phyloP scores from a whole-genome alignment of 2,329 filamentous ascomycete species.

The Aquanectria penicillioides region DNA sequence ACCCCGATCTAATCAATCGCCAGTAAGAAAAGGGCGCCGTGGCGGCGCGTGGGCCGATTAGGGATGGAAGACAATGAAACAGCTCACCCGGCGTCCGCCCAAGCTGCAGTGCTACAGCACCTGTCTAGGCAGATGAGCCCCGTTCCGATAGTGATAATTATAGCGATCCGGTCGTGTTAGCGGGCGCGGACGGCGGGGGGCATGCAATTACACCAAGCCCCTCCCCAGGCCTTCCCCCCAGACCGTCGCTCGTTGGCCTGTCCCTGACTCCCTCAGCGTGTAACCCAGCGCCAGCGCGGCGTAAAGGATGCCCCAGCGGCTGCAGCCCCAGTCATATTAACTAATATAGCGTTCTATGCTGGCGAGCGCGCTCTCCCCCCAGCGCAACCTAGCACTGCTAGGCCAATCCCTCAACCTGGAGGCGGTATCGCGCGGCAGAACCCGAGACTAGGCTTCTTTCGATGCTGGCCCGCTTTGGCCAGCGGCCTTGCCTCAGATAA shows the following conservation, averaged over 20 bases:
- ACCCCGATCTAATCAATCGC: neutral
- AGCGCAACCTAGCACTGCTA: neutral
- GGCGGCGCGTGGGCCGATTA: neutral
- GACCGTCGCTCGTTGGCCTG: too few species aligned
- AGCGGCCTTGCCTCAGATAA: slow-evolving; percentile 39
- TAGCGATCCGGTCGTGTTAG: too few species aligned
- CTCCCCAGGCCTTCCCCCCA: neutral
- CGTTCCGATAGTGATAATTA: too few species aligned
- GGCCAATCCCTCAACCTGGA: slow-evolving; percentile 22
- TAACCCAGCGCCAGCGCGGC: neutral
- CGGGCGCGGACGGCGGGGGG: neutral
- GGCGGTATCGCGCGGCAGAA: slow-evolving; percentile 40
- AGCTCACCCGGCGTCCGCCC: too few species aligned
- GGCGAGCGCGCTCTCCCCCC: too few species aligned
- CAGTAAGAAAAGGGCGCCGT: neutral
- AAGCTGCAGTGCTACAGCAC: too few species aligned
- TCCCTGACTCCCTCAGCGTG: neutral
- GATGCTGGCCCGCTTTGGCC: slow-evolving; percentile 29
- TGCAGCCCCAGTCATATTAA: too few species aligned
- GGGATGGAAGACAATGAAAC: neutral
- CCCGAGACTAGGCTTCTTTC: slow-evolving; percentile 29
- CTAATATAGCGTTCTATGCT: too few species aligned
- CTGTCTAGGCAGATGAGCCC: too few species aligned
- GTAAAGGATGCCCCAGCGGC: neutral
- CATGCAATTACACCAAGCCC: neutral